Evolutionary conservation across 1,284 basidiomycete species (phyloP), one percentile per base, ranked within the genome.

Genomic region (Cryptococcus sp.): DNA sequence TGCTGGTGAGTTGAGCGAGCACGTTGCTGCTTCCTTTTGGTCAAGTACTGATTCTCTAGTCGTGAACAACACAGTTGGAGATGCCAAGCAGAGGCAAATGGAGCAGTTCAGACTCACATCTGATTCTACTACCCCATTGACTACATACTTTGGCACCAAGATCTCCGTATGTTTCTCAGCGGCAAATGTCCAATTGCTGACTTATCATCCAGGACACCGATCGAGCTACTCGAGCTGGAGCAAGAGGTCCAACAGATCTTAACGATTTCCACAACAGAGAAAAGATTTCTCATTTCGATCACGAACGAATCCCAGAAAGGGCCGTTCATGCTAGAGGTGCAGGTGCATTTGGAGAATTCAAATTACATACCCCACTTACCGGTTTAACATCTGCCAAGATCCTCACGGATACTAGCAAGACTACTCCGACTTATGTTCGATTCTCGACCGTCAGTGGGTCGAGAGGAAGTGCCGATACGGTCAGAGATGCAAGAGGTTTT

Each of bases 251-350:
- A 4, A 73, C 74, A 3, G 63, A 76, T 33, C 55, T 71, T 3
- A 62, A 71, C 43, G 71, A 74, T 58, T 65, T 67, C 55, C 74
- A 76, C 64, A 71, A 71, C 58, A 59, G 74, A 43, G 74, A 76
- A 60, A 72, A 89, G 74, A 83, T 89, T 36, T 82, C 83, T 53
- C 82, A 85, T 34, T 90, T 90, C 66, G 87, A 89, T 70, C 88
- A 89, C 65, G 89, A 90, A 71, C 85, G 88, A 42, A 90, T 91
- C 55, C 89, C 88, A n/a, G 88, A 87, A 78, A 85, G 83, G 44
- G 74, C 71, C 3, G 82, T 83, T 10, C 88, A 90, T 66, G 87
- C 88, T 51, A 84, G 88, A 44, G 89, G 88, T n/a, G 76, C 84
- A 30, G 89, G 83, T 56, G 89, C 87, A 5, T 88, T 90, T 70